Conservation (phyloP, 2,329 filamentous ascomycete genomes). For the Penicillium carneum region DNA sequence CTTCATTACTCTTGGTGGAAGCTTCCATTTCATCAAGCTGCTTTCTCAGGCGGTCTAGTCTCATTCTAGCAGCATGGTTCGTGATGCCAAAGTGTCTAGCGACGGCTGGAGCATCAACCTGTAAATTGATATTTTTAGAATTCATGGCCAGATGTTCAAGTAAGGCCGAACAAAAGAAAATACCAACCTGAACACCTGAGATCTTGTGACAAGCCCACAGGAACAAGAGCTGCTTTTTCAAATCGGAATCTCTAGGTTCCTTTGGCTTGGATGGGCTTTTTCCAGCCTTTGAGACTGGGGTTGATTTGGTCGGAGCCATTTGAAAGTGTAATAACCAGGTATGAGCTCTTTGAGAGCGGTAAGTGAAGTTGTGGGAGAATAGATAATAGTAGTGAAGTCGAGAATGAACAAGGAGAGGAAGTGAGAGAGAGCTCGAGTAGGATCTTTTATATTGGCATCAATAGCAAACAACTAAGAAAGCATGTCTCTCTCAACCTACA, state of each 20-base stretch:
- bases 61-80: constrained; percentile 1
- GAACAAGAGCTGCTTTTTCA: constrained; percentile 11
- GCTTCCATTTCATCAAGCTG: constrained; percentile 10
- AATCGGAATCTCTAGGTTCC: not conserved
- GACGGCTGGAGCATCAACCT: constrained; percentile 5
- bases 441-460: not conserved
- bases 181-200: not conserved
- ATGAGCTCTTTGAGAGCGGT: not conserved
- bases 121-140: not conserved
- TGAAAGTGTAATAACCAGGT: not conserved
- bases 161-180: too few relatives aligned
- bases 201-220: constrained; percentile 9
- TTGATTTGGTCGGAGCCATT: not conserved
- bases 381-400: not conserved
- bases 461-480: not conserved
- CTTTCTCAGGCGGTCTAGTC: constrained; percentile 4
- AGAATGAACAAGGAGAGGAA: not conserved
- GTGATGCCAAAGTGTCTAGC: constrained; percentile 3
- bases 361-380: not conserved
- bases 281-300: not conserved
- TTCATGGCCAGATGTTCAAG: not conserved
- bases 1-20: not conserved
- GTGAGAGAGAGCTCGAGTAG: too few relatives aligned
- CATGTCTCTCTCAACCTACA: not conserved
- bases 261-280: constrained; percentile 12